Evolutionary conservation across 306 rosid genomes (phyloP).

Genomic region (Elaeagnus macrophylla): DNA sequence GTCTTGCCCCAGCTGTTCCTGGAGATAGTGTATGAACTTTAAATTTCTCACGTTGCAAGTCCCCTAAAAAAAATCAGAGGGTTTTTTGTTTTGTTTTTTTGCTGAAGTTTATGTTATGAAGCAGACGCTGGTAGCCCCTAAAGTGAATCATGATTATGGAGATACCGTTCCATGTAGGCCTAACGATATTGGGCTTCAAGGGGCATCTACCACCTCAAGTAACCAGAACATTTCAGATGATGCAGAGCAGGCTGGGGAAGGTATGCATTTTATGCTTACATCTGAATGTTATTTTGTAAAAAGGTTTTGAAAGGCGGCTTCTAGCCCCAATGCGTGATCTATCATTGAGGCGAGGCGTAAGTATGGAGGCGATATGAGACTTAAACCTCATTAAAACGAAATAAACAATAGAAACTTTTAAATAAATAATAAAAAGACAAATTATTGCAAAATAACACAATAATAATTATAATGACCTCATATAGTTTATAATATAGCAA

Average conservation of each 20-base stretch:
- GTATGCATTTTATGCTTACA: conserved; percentile 34
- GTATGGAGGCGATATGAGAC: too few species aligned
- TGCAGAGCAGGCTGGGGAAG: conserved; percentile 41
- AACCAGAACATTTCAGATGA: conserved; percentile 39
- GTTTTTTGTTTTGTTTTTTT: not conserved
- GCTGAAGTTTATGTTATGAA: conserved; percentile 23
- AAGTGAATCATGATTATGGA: conserved; percentile 67
- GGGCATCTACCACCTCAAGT: conserved; percentile 32
- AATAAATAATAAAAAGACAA: too few species aligned
- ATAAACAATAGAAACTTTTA: too few species aligned
- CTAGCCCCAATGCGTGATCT: too few species aligned
- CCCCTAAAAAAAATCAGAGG: not conserved
- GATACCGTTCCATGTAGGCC: conserved; percentile 77
- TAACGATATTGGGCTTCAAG: conserved; percentile 36
- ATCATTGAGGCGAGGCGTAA: too few species aligned
- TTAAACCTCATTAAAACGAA: too few species aligned
- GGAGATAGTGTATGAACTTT: conserved; percentile 54
- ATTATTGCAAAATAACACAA: too few species aligned
- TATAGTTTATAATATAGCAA: too few species aligned
- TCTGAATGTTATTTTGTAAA: conserved; percentile 7
- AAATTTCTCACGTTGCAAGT: not conserved
- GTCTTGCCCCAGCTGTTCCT: conserved; percentile 36
- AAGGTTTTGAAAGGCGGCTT: too few species aligned
- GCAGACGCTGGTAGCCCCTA: conserved; percentile 38
- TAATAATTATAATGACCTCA: too few species aligned